These are phyloP conservation scores for Oryza punctata DNA, from an alignment of 176 grass and related monocot species.

Conservation along the genomic window DNA sequence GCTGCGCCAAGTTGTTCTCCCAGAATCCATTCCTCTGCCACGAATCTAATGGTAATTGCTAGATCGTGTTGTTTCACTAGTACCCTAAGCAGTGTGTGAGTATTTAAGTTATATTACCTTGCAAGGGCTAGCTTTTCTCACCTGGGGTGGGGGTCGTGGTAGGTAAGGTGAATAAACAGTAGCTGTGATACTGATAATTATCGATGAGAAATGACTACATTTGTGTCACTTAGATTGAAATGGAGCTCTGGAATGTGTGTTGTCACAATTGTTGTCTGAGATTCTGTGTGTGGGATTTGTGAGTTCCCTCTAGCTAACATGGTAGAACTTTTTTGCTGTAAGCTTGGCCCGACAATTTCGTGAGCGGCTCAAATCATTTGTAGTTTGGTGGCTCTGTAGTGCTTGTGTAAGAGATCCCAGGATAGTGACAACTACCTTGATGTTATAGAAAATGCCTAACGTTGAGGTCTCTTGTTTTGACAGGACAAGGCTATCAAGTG, in stretches of 20 bases:
- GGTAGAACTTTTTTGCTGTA: not conserved
- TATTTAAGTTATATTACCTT: too few relatives aligned
- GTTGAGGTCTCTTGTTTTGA: not conserved
- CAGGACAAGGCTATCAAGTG: slow-evolving; percentile 83
- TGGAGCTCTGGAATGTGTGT: too few relatives aligned
- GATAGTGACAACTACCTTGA: not conserved
- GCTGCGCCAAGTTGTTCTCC: slow-evolving; percentile 53
- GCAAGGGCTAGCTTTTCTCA: not conserved
- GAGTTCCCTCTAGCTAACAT: not conserved
- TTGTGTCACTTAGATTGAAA: not conserved
- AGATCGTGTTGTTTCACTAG: not conserved
- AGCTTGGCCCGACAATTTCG: not conserved
- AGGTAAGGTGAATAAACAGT: too few relatives aligned
- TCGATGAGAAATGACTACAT: not conserved
- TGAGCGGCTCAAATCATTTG: not conserved
- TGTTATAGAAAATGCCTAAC: not conserved
- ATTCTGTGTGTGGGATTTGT: not conserved
- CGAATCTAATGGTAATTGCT: not conserved
- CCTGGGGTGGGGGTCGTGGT: not conserved
- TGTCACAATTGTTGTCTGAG: not conserved
- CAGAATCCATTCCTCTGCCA: not conserved
- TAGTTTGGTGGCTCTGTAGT: not conserved
- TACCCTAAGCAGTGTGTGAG: not conserved
- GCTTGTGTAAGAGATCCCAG: not conserved
- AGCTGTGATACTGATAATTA: not conserved